Evolutionary conservation across 768 basidiomycete species (phyloP), one percentile per base, ranked within the genome.

Genomic region (Cyathus striatus): DNA sequence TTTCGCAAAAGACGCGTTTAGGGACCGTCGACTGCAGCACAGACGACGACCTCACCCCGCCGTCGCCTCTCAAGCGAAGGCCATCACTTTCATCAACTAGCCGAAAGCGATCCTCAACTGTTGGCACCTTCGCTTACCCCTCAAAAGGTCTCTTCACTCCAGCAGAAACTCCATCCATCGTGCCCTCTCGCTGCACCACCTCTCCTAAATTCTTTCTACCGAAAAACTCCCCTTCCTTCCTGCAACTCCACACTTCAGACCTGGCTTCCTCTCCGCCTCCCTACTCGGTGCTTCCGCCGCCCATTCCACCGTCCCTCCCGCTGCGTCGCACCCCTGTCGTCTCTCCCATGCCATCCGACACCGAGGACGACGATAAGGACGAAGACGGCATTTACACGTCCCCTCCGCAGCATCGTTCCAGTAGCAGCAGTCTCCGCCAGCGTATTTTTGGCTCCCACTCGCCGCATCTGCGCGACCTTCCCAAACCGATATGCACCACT

Each of bases 401-500:
- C 30, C 30, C 30, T 16, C 13, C 30, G 30, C 4, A 12, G 5
- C 30, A 12, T 32, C 30, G 13, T 32, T 16, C 17, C 30, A 39
- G 49, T 34, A 44, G 55, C 22, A 49, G 49, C 32, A 58, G 58
- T 18, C 33, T 66, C 14, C 56, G 65, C 3, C 51, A 59, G 32
- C 62, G 65, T 20, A 52, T 66, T 26, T 68, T 66, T 47, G 58
- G 58, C 12, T 47, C 52, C 9, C 30, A 32, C 5, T 45, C 51
- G 10, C 50, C 54, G 2, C 47, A 49, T 5, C 56, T 58, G 43
- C 61, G 66, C 20, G 54, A 57, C 14, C 66, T 63, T 22, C 57
- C 66, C 40, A 77, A 71, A 53, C 60, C 59, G 24, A 86, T 87
- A 52, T 82, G 76, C n/a, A 87, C 85, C 0, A 68, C 76, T 0